phyloP scores from a whole-genome alignment of 2,329 filamentous ascomycete species.

The Ophiocordyceps camponoti-floridani region DNA sequence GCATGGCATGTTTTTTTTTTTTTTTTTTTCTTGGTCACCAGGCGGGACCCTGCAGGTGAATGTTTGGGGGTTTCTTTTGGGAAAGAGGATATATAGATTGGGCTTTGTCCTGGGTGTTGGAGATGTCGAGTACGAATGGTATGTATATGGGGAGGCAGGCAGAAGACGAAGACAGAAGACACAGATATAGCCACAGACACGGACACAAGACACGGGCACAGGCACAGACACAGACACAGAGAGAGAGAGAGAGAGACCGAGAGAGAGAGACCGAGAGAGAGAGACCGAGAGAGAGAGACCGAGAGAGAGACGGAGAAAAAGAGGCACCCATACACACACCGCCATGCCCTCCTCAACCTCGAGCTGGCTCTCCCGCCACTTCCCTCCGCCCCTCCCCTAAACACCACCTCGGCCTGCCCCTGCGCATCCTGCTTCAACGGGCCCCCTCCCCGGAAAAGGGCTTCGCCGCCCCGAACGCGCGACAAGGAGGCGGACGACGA shows the following conservation, averaged over 20 bases:
- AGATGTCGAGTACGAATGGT: too few relatives aligned
- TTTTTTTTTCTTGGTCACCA: background rate
- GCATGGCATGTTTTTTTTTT: background rate
- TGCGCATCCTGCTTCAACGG: constrained; percentile 10
- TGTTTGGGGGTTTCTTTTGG: background rate
- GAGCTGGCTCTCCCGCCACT: constrained; percentile 22
- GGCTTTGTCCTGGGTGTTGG: background rate
- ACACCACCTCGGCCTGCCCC: constrained; percentile 15
- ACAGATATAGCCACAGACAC: background rate
- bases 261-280: too few relatives aligned
- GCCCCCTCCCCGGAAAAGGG: background rate
- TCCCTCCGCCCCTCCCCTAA: constrained; percentile 19
- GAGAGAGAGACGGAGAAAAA: too few relatives aligned
- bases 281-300: too few relatives aligned
- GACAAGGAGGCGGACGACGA: background rate
- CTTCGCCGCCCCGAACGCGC: background rate
- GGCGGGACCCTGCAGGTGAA: background rate
- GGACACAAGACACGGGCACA: too few relatives aligned
- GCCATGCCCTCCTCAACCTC: constrained; percentile 14
- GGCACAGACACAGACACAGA: too few relatives aligned
- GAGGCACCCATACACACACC: background rate
- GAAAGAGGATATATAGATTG: background rate
- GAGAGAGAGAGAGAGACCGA: too few relatives aligned
- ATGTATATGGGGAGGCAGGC: too few relatives aligned
- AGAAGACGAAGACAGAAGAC: background rate